Conservation (phyloP, 192 early-diverging fungal genomes). For the Entrophospora sp. region DNA sequence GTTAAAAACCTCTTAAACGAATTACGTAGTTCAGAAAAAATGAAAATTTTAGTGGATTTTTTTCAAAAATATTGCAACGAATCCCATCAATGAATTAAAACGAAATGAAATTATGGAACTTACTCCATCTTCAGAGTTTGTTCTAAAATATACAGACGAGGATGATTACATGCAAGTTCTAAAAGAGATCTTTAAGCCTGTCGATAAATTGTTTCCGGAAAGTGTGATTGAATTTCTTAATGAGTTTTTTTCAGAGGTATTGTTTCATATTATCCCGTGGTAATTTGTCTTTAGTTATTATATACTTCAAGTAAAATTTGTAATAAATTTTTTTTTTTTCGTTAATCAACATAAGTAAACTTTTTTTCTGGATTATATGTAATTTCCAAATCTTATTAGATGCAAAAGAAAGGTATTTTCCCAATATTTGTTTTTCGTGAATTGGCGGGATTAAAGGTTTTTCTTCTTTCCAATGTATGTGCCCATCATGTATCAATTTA, state of each 20-base stretch:
- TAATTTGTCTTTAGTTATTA: no score
- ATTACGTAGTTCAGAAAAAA: not conserved
- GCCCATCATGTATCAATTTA: no score
- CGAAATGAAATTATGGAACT: slow-evolving; percentile 19
- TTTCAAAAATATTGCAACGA: slow-evolving; percentile 14
- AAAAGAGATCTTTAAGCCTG: not conserved
- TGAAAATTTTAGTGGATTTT: not conserved
- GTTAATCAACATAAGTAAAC: no score
- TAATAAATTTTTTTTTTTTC: no score
- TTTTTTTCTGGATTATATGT: no score
- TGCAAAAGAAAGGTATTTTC: no score
- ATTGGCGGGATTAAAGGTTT: no score
- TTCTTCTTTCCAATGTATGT: no score
- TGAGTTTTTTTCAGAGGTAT: slow-evolving; percentile 15
- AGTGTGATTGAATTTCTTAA: slow-evolving; percentile 1
- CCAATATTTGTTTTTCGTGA: no score
- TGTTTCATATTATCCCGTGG: no score
- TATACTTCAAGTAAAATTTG: no score
- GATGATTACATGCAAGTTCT: not conserved
- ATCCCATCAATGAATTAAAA: slow-evolving; percentile 7
- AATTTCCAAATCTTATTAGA: no score
- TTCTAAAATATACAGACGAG: slow-evolving; percentile 5
- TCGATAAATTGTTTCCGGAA: slow-evolving; percentile 13
- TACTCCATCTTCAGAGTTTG: slow-evolving; percentile 16
- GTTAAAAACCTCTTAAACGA: slow-evolving; percentile 17